Evolutionary conservation across 805 yeast species (phyloP), one percentile per base, ranked within the genome.

Genomic region (Yarrowia keelungensis): DNA sequence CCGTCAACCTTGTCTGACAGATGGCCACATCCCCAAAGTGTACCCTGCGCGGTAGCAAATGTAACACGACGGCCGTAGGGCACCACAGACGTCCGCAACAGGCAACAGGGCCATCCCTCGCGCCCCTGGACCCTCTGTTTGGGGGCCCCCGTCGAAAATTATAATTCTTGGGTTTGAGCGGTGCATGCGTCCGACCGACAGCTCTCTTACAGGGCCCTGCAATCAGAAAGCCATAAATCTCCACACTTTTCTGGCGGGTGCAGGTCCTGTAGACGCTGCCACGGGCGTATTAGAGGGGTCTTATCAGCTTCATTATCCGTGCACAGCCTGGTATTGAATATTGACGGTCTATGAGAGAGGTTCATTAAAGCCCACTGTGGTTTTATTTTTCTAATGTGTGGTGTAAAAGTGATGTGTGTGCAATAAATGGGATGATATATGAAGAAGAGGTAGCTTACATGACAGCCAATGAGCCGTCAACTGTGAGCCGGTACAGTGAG

Each of bases 141-240:
- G 32, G 32, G 9, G 38, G 38, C 16, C 38, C 32, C 32, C 32
- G 32, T 26, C 5, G 43, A 36, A 35, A 35, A 51, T 51, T 53
- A 36, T 53, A 11, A 14, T 38, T 19, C 22, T 53, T 22, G 45
- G 59, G 11, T 53, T 53, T 16, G 59, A 11, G 32, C 32, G 36
- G 59, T 53, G 59, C 59, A 53, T 53, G 59, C 59, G 19, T 53
- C 59, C 36, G 45, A 53, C 59, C 16, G 36, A 53, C 45, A 38
- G 43, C 59, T 53, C 59, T 53, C 59, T 53, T 19, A 53, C 59
- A 53, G 59, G 59, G 59, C 59, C 59, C 59, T 53, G 59, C 59
- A 53, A 39, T 53, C 59, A 19, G 45, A 49, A 26, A 19, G 45
- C 59, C 59, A 53, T 53, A 53, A 53, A 53, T 53, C 59, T 53